Evolutionary conservation across 345 rosid species (phyloP), one percentile per base, ranked within the genome.

Genomic region (Turritis glabra): DNA sequence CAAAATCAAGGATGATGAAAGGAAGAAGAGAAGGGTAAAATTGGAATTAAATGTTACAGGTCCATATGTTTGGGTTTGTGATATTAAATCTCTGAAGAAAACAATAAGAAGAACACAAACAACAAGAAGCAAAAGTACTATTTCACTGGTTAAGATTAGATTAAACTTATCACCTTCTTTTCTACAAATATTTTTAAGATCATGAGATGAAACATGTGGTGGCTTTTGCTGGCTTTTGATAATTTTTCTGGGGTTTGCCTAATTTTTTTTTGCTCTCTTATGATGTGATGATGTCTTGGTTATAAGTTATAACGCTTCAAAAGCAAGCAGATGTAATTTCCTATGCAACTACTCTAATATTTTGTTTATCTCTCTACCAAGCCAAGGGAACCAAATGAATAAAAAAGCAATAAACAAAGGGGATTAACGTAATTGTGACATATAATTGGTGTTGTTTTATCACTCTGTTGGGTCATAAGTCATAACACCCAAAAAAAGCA

Each of bases 1-100:
- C 47, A 82, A 41, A 52, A 69, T 76, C 69, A 27, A 51, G 38
- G 40, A 63, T 17, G 40, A 63, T 17, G 63, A 38, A 43, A 66
- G 27, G 80, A 64, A 54, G 67, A 74, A 68, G 83, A 76, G 51
- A 80, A 79, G 84, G 86, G 85, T 8, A 86, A 75, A 82, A 62
- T 23, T 51, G 83, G 82, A 69, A 82, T 65, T 66, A 72, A 66
- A 77, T 58, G n/a, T 50, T 30, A 77, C 73, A 71, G 51, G 77
- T 77, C 56, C 61, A 61, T 60, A 57, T 70, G 44, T 56, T 41
- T 43, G n/a, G 37, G n/a, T 64, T 22, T 64, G 60, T 29, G 67
- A 62, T 44, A 33, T 33, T 62, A 32, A 18, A 35, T 58, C 67
- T 59, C 43, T 60, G 32, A 37, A 43, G 57, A 67, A 67, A 53